Percentiles rank a stretch among this genome's conserved stretches.
Evolutionary conservation across 768 basidiomycete species (phyloP).

Genomic region (Phanerodontia chrysosporium): DNA sequence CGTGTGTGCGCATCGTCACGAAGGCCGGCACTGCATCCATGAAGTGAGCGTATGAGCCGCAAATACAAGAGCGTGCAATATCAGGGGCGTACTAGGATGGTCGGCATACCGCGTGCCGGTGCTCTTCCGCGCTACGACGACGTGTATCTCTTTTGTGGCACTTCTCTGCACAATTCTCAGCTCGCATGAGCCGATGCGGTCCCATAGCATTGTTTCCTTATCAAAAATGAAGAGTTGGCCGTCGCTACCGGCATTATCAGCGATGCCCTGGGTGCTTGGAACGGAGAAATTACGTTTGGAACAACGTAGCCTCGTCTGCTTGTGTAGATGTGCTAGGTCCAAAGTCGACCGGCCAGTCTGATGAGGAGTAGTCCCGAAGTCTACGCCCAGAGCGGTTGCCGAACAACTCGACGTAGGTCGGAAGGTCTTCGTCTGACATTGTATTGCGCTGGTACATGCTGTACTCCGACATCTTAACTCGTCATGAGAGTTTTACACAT

Average conservation of each 20-base stretch:
- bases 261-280: too few relatives aligned
- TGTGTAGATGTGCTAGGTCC: not conserved
- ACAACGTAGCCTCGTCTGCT: not conserved
- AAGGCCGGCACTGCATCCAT: not conserved
- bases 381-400: not conserved
- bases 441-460: too few relatives aligned
- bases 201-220: not conserved
- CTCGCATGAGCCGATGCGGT: not conserved
- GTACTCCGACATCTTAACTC: too few relatives aligned
- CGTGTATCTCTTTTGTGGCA: not conserved
- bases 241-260: too few relatives aligned
- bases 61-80: too few relatives aligned
- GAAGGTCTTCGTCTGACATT: not conserved
- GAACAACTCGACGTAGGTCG: not conserved
- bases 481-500: too few relatives aligned
- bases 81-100: not conserved
- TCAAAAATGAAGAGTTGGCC: not conserved
- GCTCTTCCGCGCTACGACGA: not conserved
- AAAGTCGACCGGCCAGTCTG: too few relatives aligned
- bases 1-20: not conserved
- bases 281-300: not conserved
- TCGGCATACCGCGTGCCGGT: not conserved
- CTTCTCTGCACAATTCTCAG: not conserved
- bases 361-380: too few relatives aligned
- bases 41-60: too few relatives aligned